These are phyloP conservation scores for Ceratocystis alfenasii DNA, from an alignment of 2,329 filamentous ascomycete species.

Conservation along the genomic window DNA sequence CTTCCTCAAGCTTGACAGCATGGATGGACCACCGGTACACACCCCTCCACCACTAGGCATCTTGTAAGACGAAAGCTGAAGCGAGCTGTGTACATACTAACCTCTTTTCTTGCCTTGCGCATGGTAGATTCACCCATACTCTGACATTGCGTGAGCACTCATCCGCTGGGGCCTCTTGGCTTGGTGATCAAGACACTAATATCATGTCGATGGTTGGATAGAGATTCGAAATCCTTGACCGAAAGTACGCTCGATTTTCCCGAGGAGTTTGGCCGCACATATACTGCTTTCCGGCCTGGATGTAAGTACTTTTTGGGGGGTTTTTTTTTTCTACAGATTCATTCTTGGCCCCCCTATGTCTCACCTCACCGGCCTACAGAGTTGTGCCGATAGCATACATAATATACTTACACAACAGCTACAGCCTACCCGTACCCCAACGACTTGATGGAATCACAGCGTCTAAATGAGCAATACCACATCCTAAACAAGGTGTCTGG, in stretches of 20 bases:
- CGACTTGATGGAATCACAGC: slow-evolving; percentile 33
- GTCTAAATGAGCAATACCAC: slow-evolving; percentile 33
- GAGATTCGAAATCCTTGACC: slow-evolving; percentile 31
- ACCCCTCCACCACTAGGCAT: too few relatives aligned
- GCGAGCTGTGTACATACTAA: too few relatives aligned
- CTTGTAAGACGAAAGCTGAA: too few relatives aligned
- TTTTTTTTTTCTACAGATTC: background rate
- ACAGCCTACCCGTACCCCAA: slow-evolving; percentile 39
- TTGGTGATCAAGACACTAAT: background rate
- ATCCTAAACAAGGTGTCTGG: slow-evolving; percentile 32
- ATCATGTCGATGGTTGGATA: background rate
- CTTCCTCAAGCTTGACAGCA: slow-evolving; percentile 29
- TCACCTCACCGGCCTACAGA: background rate
- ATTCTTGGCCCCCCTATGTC: background rate
- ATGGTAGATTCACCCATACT: background rate
- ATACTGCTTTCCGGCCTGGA: slow-evolving; percentile 37
- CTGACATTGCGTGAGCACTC: background rate
- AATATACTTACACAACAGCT: background rate
- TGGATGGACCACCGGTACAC: slow-evolving; percentile 22
- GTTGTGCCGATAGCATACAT: background rate
- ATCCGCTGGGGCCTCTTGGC: background rate
- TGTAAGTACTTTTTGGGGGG: slow-evolving; percentile 29
- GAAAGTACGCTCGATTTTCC: slow-evolving; percentile 35
- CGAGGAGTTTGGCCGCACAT: slow-evolving; percentile 36
- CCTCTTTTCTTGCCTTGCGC: background rate